phyloP scores from a whole-genome alignment of 148 eudicot species.

The Fallopia convolvulus region DNA sequence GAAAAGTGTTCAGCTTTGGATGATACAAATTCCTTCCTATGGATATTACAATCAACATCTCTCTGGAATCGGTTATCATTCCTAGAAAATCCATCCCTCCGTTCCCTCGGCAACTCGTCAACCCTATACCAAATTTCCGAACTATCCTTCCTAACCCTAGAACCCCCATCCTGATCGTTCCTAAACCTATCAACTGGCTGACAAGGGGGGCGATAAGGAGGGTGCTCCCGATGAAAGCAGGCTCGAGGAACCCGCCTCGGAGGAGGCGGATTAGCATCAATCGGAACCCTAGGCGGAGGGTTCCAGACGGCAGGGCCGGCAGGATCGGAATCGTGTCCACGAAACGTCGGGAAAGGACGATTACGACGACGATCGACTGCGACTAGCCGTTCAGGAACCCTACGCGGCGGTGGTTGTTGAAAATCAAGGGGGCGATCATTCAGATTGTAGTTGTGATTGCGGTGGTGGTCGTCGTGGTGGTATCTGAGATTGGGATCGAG shows the following conservation, averaged over 20 bases:
- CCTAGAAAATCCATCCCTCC: neutral
- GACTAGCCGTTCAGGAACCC: constrained; percentile 26
- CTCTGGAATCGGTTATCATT: neutral
- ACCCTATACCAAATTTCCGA: constrained; percentile 16
- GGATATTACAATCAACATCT: constrained; percentile 8
- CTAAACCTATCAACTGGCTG: constrained; percentile 16
- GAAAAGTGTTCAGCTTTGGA: constrained; percentile 13
- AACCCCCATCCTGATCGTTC: constrained; percentile 16
- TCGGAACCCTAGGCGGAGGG: constrained; percentile 22
- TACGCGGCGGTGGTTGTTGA: constrained; percentile 21
- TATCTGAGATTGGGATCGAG: neutral
- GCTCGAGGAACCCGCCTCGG: neutral
- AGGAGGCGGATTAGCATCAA: neutral
- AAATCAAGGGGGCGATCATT: constrained; percentile 8
- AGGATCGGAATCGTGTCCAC: constrained; percentile 11
- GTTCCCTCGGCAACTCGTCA: constrained; percentile 13
- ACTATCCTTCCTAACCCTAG: constrained; percentile 17
- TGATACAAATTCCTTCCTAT: constrained; percentile 12
- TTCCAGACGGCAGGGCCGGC: constrained; percentile 11
- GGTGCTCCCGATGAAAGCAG: neutral
- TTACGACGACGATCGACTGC: constrained; percentile 16
- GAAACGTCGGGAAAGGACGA: constrained; percentile 20
- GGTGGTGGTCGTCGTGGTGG: neutral
- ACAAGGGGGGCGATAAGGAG: constrained; percentile 9
- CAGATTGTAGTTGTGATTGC: neutral